Evolutionary conservation across 2,329 filamentous ascomycete species (phyloP).

Genomic region (Mollisiaceae sp.): DNA sequence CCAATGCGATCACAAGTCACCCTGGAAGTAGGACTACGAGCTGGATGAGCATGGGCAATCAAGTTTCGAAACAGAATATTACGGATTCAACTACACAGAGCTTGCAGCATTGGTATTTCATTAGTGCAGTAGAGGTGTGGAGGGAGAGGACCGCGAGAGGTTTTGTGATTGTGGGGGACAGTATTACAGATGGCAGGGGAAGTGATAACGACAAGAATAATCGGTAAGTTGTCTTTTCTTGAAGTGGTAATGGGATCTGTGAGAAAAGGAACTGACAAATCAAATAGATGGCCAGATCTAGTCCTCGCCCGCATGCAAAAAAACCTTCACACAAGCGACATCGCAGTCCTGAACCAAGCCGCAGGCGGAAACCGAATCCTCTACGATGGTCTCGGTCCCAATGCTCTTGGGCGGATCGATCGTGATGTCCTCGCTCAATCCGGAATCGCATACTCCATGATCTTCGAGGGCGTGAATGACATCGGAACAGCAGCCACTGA

Average conservation of each 20-base stretch:
- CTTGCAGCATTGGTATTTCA: constrained; percentile 58
- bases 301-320: constrained; percentile 57
- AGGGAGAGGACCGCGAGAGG: constrained; percentile 49
- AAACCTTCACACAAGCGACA: constrained; percentile 49
- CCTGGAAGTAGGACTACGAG: constrained; percentile 68
- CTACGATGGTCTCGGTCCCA: constrained; percentile 65
- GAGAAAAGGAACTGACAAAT: constrained; percentile 7
- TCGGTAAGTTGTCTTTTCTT: constrained; percentile 42
- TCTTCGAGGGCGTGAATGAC: constrained; percentile 74
- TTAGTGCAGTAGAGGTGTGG: constrained; percentile 64
- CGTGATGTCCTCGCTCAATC: constrained; percentile 66
- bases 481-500: constrained; percentile 60
- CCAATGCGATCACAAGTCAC: constrained; percentile 64
- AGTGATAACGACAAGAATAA: constrained; percentile 65
- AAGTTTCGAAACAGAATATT: constrained; percentile 55
- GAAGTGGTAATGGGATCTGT: no score
- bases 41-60: constrained; percentile 63
- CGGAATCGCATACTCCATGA: constrained; percentile 63
- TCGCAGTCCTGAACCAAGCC: constrained; percentile 67
- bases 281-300: constrained; percentile 60
- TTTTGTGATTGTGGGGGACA: constrained; percentile 65
- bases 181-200: constrained; percentile 71
- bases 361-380: constrained; percentile 72
- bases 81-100: constrained; percentile 44
- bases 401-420: constrained; percentile 62